phyloP scores from a whole-genome alignment of 495 filamentous ascomycete genomes.

The Aspergillus steynii region DNA sequence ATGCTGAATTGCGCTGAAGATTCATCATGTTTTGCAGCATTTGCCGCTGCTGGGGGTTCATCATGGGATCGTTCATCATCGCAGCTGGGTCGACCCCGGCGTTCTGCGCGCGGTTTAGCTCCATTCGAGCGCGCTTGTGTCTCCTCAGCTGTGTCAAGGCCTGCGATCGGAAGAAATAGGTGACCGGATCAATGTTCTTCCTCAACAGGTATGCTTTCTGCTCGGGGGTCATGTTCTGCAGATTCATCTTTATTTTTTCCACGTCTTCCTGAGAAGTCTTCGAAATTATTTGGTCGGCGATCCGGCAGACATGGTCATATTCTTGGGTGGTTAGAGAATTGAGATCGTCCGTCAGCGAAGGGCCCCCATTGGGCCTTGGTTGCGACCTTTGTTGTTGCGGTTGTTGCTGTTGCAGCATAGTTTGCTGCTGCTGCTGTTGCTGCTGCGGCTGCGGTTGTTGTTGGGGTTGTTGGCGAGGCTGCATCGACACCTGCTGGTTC shows the following conservation, averaged over 20 bases:
- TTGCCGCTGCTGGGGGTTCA: slow-evolving; percentile 44
- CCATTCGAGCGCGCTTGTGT: slow-evolving; percentile 34
- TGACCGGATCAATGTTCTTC: slow-evolving; percentile 48
- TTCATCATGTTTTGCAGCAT: slow-evolving; percentile 47
- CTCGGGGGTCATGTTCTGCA: slow-evolving; percentile 45
- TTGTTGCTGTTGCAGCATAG: slow-evolving; percentile 40
- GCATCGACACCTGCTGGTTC: slow-evolving; percentile 40
- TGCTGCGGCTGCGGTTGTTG: slow-evolving; percentile 34
- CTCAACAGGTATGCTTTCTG: slow-evolving; percentile 41
- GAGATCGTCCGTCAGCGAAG: slow-evolving; percentile 37
- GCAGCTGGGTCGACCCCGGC: slow-evolving; percentile 31
- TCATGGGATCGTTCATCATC: slow-evolving; percentile 41
- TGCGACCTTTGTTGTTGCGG: slow-evolving; percentile 44
- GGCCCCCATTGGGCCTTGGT: slow-evolving; percentile 31
- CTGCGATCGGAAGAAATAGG: slow-evolving; percentile 51
- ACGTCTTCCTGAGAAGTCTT: slow-evolving; percentile 45
- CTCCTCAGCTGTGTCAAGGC: slow-evolving; percentile 41
- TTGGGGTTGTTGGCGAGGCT: slow-evolving; percentile 32
- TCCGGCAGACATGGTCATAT: slow-evolving; percentile 41
- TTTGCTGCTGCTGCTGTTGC: slow-evolving; percentile 26
- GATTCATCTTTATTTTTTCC: slow-evolving; percentile 43
- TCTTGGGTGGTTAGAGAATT: slow-evolving; percentile 41
- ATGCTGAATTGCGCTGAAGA: slow-evolving; percentile 41
- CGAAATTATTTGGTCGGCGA: slow-evolving; percentile 42
- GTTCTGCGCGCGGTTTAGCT: slow-evolving; percentile 35